Conservation (phyloP, 441 rosid genomes). For the Macaranga tanarius region DNA sequence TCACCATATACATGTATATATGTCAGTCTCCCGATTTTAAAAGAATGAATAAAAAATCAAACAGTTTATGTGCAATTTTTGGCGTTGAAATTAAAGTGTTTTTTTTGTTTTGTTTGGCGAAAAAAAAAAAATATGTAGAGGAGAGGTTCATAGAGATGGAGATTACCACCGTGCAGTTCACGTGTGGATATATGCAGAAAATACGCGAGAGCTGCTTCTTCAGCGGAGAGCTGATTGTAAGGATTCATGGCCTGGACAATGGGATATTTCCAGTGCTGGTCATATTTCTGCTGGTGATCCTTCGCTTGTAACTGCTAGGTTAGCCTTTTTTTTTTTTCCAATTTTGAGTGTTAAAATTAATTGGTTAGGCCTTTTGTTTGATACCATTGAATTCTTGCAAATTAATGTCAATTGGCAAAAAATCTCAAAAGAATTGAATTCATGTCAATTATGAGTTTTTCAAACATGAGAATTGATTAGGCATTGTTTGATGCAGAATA, state of each 20-base stretch:
- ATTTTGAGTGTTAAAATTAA: no score
- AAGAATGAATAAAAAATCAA: neutral
- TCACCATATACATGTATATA: no score
- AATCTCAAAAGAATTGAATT: no score
- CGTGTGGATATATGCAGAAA: conserved; percentile 83
- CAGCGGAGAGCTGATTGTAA: conserved; percentile 69
- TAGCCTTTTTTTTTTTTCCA: neutral
- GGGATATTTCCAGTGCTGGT: conserved; percentile 97
- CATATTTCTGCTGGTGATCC: conserved; percentile 87
- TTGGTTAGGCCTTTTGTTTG: no score
- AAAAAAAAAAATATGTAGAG: conserved; percentile 32
- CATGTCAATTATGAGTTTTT: no score
- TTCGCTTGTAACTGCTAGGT: conserved; percentile 72
- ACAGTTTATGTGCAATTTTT: neutral
- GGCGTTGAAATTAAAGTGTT: neutral
- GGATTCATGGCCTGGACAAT: conserved; percentile 83
- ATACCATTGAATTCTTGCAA: no score
- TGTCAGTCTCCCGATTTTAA: no score
- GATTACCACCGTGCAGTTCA: conserved; percentile 89
- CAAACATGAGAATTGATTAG: no score
- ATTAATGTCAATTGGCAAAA: no score
- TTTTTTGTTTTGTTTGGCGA: no score
- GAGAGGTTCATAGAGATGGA: conserved; percentile 78
- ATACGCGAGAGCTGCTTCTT: conserved; percentile 69
- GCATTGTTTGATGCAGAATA: no score